Evolutionary conservation across 106 monocot genomes (phyloP).

Genomic region (Platanthera guangdongensis): DNA sequence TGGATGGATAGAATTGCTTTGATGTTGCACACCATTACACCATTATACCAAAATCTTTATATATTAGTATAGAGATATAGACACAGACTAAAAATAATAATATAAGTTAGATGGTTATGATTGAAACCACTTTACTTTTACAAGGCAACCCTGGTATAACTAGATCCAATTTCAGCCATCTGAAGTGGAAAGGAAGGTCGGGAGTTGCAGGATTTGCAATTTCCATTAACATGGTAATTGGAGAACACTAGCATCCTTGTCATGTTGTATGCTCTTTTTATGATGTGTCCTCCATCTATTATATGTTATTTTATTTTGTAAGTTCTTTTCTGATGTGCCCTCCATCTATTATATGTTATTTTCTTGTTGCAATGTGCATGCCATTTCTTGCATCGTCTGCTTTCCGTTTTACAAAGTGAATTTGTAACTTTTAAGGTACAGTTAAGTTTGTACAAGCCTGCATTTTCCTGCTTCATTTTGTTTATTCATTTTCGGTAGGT

Average conservation of each 20-base stretch:
- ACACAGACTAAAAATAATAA: no score
- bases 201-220: neutral
- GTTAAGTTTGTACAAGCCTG: neutral
- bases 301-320: neutral
- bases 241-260: neutral
- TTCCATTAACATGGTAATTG: neutral
- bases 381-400: neutral
- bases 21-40: no score
- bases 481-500: conserved; percentile 46
- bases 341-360: neutral
- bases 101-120: neutral
- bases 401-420: neutral
- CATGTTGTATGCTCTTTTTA: no score
- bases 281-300: no score
- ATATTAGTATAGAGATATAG: no score
- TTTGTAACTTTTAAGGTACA: neutral
- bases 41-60: no score
- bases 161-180: neutral
- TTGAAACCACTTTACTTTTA: neutral
- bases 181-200: neutral
- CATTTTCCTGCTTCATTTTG: neutral
- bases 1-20: no score
- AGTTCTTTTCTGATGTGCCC: neutral
- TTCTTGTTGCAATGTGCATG: neutral
- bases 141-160: neutral